phyloP scores from a whole-genome alignment of 2,329 filamentous ascomycete genomes.

The Epichloe sibirici region DNA sequence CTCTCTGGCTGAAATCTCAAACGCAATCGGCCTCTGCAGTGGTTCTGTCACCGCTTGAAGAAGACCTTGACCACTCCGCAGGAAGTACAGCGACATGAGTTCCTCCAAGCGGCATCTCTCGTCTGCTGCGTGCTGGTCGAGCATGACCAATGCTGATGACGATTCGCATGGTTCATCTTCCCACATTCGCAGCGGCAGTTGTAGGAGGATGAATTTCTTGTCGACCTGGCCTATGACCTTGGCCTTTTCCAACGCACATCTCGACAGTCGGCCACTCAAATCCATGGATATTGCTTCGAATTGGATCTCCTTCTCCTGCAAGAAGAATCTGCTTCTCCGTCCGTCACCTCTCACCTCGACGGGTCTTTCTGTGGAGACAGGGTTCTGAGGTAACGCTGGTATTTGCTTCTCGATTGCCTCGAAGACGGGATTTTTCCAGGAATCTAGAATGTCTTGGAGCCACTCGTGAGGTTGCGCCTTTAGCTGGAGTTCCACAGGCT shows the following conservation, averaged over 20 bases:
- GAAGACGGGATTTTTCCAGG: constrained; percentile 72
- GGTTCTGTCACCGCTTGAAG: constrained; percentile 19
- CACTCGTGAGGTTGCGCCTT: constrained; percentile 29
- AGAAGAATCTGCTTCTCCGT: constrained; percentile 5
- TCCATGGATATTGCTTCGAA: constrained; percentile 18
- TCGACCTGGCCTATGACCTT: constrained; percentile 74
- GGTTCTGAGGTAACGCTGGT: constrained; percentile 24
- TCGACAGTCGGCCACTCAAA: constrained; percentile 43
- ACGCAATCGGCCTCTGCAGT: constrained; percentile 44
- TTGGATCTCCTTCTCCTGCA: constrained; percentile 10
- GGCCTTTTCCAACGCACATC: constrained; percentile 44
- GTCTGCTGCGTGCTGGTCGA: constrained; percentile 93
- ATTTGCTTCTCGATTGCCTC: constrained; percentile 32
- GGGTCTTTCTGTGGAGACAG: not conserved
- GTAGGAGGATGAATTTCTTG: constrained; percentile 73
- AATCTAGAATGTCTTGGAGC: constrained; percentile 46
- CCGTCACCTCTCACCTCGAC: constrained; percentile 3
- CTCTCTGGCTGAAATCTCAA: constrained; percentile 54
- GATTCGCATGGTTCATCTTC: not conserved
- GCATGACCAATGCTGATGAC: constrained; percentile 52
- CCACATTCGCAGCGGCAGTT: constrained; percentile 27
- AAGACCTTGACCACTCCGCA: not conserved
- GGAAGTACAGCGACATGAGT: constrained; percentile 47
- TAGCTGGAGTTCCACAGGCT: not conserved
- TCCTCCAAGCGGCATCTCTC: constrained; percentile 72